These are phyloP conservation scores for Macrophomina pseudophaseolina DNA, from an alignment of 2,329 filamentous ascomycete genomes.

Conservation along the genomic window DNA sequence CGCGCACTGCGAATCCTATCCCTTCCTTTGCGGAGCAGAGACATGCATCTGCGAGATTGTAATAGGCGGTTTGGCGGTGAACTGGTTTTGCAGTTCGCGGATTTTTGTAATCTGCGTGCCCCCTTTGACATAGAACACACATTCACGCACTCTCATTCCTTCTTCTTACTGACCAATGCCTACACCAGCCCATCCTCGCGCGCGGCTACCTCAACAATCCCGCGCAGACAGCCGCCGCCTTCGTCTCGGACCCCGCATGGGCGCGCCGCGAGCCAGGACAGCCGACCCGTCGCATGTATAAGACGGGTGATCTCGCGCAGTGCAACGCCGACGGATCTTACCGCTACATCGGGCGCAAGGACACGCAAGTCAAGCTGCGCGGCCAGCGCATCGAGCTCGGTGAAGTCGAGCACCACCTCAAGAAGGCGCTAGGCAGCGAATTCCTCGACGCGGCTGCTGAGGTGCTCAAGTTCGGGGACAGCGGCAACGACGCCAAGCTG, in stretches of 20 bases:
- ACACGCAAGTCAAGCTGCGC: conserved; percentile 47
- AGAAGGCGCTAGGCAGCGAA: conserved; percentile 22
- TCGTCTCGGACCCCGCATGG: conserved; percentile 40
- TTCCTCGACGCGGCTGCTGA: conserved; percentile 31
- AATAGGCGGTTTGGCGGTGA: no score
- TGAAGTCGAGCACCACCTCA: conserved; percentile 52
- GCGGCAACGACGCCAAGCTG: conserved; percentile 5
- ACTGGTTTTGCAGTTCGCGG: no score
- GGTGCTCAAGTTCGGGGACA: neutral
- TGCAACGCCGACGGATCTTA: conserved; percentile 42
- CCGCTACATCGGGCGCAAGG: conserved; percentile 43
- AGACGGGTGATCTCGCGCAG: conserved; percentile 41
- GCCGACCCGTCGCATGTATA: conserved; percentile 37
- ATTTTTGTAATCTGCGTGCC: no score
- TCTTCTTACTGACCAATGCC: neutral
- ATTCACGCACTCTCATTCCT: neutral
- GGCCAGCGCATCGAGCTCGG: conserved; percentile 53
- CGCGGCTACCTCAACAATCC: conserved; percentile 41
- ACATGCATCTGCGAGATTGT: no score
- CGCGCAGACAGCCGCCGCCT: conserved; percentile 38
- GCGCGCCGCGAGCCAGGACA: conserved; percentile 4
- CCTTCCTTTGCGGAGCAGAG: no score
- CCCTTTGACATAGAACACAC: no score
- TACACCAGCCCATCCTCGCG: conserved; percentile 45
- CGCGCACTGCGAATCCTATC: no score